phyloP scores from a whole-genome alignment of 768 basidiomycete genomes.

The Trametes cubensis region DNA sequence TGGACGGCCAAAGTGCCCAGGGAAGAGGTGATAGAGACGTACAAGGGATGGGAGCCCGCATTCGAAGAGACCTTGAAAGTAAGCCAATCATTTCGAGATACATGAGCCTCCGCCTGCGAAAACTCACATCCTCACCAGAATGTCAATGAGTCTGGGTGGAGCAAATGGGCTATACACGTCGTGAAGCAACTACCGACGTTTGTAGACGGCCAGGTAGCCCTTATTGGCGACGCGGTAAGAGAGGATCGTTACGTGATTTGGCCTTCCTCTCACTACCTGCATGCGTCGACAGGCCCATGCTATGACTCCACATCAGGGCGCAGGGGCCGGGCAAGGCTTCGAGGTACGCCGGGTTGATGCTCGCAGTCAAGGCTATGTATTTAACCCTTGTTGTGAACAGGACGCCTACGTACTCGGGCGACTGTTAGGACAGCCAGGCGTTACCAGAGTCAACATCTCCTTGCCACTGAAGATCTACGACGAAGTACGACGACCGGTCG shows the following conservation, averaged over 20 bases:
- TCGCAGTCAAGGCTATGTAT: background rate
- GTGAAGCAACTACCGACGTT: constrained; percentile 29
- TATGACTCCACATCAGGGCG: constrained; percentile 15
- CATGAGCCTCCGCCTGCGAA: background rate
- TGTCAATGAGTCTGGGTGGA: background rate
- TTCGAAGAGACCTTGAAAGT: constrained; percentile 10
- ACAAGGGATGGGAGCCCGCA: constrained; percentile 17
- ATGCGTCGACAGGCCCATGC: constrained; percentile 15
- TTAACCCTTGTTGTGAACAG: background rate
- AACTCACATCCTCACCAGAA: background rate
- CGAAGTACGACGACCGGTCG: constrained; percentile 35
- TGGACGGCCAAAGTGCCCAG: background rate
- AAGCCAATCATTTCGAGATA: constrained; percentile 3
- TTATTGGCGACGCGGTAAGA: constrained; percentile 36
- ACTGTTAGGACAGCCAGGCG: constrained; percentile 30
- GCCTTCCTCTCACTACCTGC: too few species aligned
- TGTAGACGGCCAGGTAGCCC: constrained; percentile 28
- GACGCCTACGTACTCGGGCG: constrained; percentile 38
- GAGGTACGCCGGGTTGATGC: constrained; percentile 8
- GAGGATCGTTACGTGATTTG: constrained; percentile 31
- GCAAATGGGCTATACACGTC: constrained; percentile 30
- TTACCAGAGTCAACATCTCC: constrained; percentile 29
- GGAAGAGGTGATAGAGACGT: constrained; percentile 1
- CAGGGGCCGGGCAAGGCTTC: constrained; percentile 16
- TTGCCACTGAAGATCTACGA: constrained; percentile 38